These are phyloP conservation scores for Penicillium atrosanguineum DNA, from an alignment of 495 filamentous ascomycete species.

Conservation along the genomic window DNA sequence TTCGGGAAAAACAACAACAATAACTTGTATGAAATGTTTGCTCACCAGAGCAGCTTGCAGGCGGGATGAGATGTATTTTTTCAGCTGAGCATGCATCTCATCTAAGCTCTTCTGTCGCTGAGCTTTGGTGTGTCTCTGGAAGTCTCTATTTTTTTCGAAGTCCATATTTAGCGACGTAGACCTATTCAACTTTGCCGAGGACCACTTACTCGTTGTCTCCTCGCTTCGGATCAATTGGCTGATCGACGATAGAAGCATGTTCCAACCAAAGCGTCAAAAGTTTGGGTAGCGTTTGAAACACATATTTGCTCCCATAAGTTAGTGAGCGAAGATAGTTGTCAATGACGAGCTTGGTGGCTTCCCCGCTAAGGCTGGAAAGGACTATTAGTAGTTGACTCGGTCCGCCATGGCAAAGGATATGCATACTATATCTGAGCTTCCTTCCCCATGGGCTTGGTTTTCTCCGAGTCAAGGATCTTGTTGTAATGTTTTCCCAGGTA, in stretches of 20 bases:
- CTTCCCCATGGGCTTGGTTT: constrained; percentile 65
- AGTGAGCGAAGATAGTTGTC: constrained; percentile 90
- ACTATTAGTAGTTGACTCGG: constrained; percentile 1
- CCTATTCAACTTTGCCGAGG: not conserved
- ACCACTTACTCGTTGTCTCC: constrained; percentile 53
- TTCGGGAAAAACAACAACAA: not conserved
- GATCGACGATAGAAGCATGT: constrained; percentile 70
- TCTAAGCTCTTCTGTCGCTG: constrained; percentile 64
- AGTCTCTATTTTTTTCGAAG: constrained; percentile 39
- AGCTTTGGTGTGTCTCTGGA: constrained; percentile 51
- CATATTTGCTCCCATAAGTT: constrained; percentile 85
- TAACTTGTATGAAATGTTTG: not conserved
- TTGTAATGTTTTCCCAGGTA: constrained; percentile 97
- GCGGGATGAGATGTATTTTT: constrained; percentile 63
- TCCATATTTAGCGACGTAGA: constrained; percentile 3
- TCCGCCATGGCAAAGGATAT: not conserved
- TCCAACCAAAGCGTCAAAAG: constrained; percentile 93
- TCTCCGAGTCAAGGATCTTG: constrained; percentile 89
- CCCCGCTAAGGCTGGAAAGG: constrained; percentile 57
- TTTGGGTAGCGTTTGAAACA: constrained; percentile 88
- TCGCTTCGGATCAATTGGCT: constrained; percentile 63
- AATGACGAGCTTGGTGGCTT: constrained; percentile 82
- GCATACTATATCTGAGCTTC: constrained; percentile 53
- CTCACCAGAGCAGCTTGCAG: constrained; percentile 73
- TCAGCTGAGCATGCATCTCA: constrained; percentile 67